A percentile compares a stretch with the other conserved stretches of the same genome.
Evolutionary conservation across 2,329 filamentous ascomycete species (phyloP).

Genomic region (Cyclaneusma minus): DNA sequence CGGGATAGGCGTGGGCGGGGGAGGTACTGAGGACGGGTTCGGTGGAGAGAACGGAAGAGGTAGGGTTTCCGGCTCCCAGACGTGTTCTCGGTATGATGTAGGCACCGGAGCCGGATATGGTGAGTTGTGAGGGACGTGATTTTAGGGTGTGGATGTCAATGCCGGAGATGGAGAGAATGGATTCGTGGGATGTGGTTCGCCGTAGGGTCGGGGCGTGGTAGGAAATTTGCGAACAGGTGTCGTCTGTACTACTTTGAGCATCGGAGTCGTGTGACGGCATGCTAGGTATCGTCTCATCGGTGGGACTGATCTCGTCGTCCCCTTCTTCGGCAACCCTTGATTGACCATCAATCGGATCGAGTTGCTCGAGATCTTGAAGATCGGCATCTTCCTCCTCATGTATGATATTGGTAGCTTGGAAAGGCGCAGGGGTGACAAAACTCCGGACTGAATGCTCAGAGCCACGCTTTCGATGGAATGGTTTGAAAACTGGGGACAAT

Average conservation of each 20-base stretch:
- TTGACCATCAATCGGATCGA: too few relatives aligned
- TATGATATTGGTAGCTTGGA: conserved; percentile 21
- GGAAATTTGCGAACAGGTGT: too few relatives aligned
- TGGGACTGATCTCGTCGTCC: conserved; percentile 10
- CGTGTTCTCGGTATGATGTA: conserved; percentile 34
- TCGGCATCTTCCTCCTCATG: conserved; percentile 20
- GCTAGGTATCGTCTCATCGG: too few relatives aligned
- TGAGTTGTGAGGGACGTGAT: conserved; percentile 60
- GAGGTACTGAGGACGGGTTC: conserved; percentile 36
- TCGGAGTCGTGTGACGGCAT: conserved; percentile 10
- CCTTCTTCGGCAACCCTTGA: conserved; percentile 3
- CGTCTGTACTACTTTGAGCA: conserved; percentile 5
- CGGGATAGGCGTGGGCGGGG: conserved; percentile 42
- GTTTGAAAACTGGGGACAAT: conserved; percentile 40
- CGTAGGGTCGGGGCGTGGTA: conserved; percentile 40
- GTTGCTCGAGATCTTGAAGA: conserved; percentile 13
- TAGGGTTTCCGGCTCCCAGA: conserved; percentile 25
- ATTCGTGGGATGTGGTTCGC: conserved; percentile 67
- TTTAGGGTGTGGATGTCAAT: conserved; percentile 81
- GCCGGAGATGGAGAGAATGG: conserved; percentile 71
- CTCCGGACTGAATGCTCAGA: conserved; percentile 40
- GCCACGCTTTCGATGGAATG: conserved; percentile 34
- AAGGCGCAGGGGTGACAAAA: conserved; percentile 19
- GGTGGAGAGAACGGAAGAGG: conserved; percentile 26
- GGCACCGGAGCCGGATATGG: conserved; percentile 30